These are phyloP conservation scores for Kondoa subrosea DNA, from an alignment of 768 basidiomycete species.

Conservation along the genomic window DNA sequence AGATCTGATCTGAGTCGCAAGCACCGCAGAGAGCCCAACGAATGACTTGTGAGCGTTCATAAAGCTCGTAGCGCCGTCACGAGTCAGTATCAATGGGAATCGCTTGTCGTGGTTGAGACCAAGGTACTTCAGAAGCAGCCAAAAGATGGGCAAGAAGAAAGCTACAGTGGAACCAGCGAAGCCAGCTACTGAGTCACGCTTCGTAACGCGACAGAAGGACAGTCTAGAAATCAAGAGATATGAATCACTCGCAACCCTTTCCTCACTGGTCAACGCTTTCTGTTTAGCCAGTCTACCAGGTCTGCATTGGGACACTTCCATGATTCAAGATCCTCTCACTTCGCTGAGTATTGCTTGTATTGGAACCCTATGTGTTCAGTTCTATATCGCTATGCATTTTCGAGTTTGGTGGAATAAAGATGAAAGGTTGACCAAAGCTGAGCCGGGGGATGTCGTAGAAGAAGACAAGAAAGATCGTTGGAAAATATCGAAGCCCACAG, in stretches of 20 bases:
- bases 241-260: neutral
- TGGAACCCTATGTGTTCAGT: neutral
- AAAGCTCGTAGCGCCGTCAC: too few relatives aligned
- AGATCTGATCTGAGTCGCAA: too few relatives aligned
- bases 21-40: too few relatives aligned
- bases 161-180: neutral
- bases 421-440: neutral
- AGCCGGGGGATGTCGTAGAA: neutral
- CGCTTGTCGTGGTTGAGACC: too few relatives aligned
- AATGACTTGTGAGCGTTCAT: too few relatives aligned
- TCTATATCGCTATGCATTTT: neutral
- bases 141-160: neutral
- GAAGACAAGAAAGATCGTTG: neutral
- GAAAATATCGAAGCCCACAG: neutral
- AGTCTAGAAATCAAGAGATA: neutral
- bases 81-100: too few relatives aligned
- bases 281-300: neutral
- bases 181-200: neutral
- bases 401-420: neutral
- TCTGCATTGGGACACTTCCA: neutral
- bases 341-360: neutral
- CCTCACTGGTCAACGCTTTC: neutral
- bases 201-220: neutral
- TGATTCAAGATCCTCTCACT: neutral
- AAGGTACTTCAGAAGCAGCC: neutral